Conservation (phyloP, 164 flowering plant genomes). For the Stephania japonica region DNA sequence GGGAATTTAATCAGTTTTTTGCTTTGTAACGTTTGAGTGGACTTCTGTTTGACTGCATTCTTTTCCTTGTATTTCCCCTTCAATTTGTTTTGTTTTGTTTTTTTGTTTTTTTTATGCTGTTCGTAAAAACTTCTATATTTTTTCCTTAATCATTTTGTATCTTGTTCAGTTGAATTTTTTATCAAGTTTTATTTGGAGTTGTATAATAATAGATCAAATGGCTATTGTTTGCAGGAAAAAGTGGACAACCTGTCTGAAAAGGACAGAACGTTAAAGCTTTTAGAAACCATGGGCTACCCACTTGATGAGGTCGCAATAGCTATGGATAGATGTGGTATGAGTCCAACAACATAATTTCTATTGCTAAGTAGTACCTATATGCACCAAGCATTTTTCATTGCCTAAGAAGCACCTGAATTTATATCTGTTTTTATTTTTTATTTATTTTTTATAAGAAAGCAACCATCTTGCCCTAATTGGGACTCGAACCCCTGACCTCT, state of each 20-base stretch:
- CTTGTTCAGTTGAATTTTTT: background rate
- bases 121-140: background rate
- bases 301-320: constrained; percentile 52
- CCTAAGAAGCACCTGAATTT: too few relatives aligned
- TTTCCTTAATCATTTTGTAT: background rate
- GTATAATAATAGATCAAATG: background rate
- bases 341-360: background rate
- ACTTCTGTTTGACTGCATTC: too few relatives aligned
- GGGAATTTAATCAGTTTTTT: too few relatives aligned
- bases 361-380: background rate
- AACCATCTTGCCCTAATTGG: too few relatives aligned
- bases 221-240: constrained; percentile 32
- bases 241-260: constrained; percentile 26
- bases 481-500: too few relatives aligned
- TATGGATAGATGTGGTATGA: constrained; percentile 74
- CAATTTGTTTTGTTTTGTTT: too few relatives aligned
- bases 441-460: too few relatives aligned
- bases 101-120: too few relatives aligned
- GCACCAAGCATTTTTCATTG: too few relatives aligned
- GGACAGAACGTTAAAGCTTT: constrained; percentile 30
- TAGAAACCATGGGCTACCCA: constrained; percentile 60
- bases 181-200: background rate
- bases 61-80: too few relatives aligned
- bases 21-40: too few relatives aligned
- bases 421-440: too few relatives aligned